These are phyloP conservation scores for Mycena leptocephala DNA, from an alignment of 768 basidiomycete genomes.

Conservation along the genomic window DNA sequence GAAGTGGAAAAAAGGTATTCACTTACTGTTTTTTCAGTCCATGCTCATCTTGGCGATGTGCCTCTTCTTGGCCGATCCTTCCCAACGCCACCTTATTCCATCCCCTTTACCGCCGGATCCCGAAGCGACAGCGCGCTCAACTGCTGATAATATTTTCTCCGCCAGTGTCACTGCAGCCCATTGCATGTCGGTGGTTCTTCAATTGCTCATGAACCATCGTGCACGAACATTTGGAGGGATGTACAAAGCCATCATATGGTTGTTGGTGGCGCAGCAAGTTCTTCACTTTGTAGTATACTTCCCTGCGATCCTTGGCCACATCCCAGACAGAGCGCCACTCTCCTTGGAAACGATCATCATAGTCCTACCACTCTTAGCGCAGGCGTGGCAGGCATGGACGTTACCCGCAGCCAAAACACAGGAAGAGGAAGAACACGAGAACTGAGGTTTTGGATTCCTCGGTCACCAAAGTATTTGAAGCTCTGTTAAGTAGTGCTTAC, in stretches of 20 bases:
- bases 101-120: constrained; percentile 20
- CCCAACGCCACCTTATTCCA: constrained; percentile 7
- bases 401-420: constrained; percentile 11
- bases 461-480: constrained; percentile 5
- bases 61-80: constrained; percentile 20
- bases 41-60: constrained; percentile 21
- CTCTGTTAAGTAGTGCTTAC: background rate
- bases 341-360: constrained; percentile 8
- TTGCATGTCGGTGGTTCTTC: constrained; percentile 22
- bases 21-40: constrained; percentile 17
- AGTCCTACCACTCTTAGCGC: constrained; percentile 14
- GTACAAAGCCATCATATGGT: constrained; percentile 19
- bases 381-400: constrained; percentile 18
- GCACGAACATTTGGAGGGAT: constrained; percentile 25
- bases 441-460: constrained; percentile 14
- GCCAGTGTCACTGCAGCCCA: constrained; percentile 6
- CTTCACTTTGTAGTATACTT: constrained; percentile 11
- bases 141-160: constrained; percentile 14
- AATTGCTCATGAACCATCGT: constrained; percentile 24
- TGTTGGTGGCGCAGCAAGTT: constrained; percentile 14
- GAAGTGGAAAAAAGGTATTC: constrained; percentile 14
- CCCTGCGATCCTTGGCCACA: constrained; percentile 19
- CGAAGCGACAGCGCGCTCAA: constrained; percentile 14
- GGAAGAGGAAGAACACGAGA: constrained; percentile 16
- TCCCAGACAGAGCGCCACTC: constrained; percentile 16